phyloP scores from a whole-genome alignment of 176 grass and related monocot species.

The Pontederia crassipes region DNA sequence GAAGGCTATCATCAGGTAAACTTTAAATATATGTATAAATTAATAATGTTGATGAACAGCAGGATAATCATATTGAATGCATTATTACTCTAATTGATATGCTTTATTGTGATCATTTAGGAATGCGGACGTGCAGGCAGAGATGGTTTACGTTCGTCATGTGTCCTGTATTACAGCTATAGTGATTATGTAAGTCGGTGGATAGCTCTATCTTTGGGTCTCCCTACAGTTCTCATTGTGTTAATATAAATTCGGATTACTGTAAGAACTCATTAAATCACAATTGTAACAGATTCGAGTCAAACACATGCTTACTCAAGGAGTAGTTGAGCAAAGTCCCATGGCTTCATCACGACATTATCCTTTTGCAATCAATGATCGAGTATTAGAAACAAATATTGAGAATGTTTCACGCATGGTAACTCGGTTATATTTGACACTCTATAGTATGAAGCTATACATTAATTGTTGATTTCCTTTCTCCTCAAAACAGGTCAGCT shows the following conservation, averaged over 20 bases:
- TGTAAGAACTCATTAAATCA: not conserved
- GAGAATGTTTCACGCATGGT: constrained; percentile 93
- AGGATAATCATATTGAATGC: too few species aligned
- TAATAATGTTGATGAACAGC: too few species aligned
- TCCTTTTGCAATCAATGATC: constrained; percentile 18
- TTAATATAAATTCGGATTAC: not conserved
- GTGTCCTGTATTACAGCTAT: constrained; percentile 78
- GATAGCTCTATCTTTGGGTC: not conserved
- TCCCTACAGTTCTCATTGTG: not conserved
- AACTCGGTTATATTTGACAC: constrained; percentile 1
- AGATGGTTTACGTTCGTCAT: constrained; percentile 71
- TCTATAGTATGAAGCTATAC: not conserved
- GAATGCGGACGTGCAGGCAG: constrained; percentile 90
- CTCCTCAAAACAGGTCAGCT: constrained; percentile 46
- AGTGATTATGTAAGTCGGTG: constrained; percentile 84
- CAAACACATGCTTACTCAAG: constrained; percentile 84
- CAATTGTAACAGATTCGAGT: constrained; percentile 55
- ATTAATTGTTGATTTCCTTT: not conserved
- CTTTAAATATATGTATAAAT: not conserved
- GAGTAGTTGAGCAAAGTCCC: constrained; percentile 49
- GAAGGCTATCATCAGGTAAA: constrained; percentile 98
- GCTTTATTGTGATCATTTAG: constrained; percentile 26
- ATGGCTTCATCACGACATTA: constrained; percentile 15
- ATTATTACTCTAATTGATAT: not conserved
- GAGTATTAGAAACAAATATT: constrained; percentile 59